Conservation (phyloP, 371 early-diverging fungal species). For the Choanephora cucurbitarum region DNA sequence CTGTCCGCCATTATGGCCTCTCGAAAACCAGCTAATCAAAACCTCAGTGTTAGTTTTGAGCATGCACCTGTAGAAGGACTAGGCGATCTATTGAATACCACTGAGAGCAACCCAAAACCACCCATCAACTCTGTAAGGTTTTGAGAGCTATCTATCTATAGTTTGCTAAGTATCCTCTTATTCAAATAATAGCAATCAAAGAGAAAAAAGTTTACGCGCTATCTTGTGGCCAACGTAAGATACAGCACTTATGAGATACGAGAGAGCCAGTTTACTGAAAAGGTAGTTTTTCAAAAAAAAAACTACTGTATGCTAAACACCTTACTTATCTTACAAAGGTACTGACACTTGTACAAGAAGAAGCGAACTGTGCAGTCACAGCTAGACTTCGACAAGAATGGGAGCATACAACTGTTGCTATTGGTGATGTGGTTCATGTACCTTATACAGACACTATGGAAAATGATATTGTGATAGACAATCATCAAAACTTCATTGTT, state of each 20-base stretch:
- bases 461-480: constrained; percentile 48
- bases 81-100: background rate
- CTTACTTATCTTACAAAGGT: constrained; percentile 12
- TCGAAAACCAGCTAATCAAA: background rate
- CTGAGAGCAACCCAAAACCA: background rate
- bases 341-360: constrained; percentile 23
- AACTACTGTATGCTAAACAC: background rate
- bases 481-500: constrained; percentile 56
- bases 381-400: constrained; percentile 49
- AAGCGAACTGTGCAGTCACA: constrained; percentile 8
- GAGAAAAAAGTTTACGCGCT: constrained; percentile 14
- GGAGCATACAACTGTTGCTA: constrained; percentile 37
- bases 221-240: constrained; percentile 9
- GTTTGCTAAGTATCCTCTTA: too few species aligned
- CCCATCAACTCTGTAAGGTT: background rate
- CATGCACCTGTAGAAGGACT: constrained; percentile 16
- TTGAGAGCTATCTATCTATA: background rate
- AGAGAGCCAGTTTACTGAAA: constrained; percentile 14
- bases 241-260: background rate
- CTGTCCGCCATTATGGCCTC: background rate
- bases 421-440: constrained; percentile 60
- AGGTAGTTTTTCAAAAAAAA: background rate
- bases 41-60: constrained; percentile 7
- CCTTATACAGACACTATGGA: constrained; percentile 17
- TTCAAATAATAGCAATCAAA: constrained; percentile 1